Base-by-base conservation (phyloP, 495 filamentous ascomycete genomes). In the Penicillium verhagenii region DNA sequence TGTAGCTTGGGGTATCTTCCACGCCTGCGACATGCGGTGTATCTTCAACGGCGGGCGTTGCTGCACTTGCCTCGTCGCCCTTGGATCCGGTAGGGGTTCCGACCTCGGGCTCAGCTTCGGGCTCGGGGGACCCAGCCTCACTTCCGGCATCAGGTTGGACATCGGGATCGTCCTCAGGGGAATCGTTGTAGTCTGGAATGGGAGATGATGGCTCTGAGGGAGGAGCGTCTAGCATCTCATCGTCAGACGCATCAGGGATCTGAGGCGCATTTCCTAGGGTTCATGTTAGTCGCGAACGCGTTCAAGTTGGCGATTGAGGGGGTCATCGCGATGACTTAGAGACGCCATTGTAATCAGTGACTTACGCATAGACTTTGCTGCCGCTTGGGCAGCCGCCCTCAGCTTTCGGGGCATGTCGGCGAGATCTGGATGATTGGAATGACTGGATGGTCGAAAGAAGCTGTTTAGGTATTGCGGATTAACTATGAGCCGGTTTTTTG, bases 351-450 rank as follows among this genome's bases (percentile, higher is more conserved):
- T 25, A 25, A 37, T 26, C 7, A 18, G 28, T n/a, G 4, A 43
- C 25, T 38, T 59, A 81, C 78, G 70, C 60, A 78, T 65, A 29
- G 72, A 76, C 52, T 80, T 72, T 16, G 76, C 76, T 44, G 76
- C 77, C 47, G 77, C 73, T 56, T 79, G 76, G 33, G 76, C 77
- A 55, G 76, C 76, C 20, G 75, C 74, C 57, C 78, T 63, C 33
- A 73, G 69, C 56, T 73, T 75, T 58, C 79, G 67, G 39, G 74
- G 74, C 79, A 82, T 82, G n/a, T 13, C 54, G 58, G 47, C 37
- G 19, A 48, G 24, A 16, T 29, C 5, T 2, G 44, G 24, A 52
- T 49, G 25, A 48, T 25, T 44, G 16, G 31, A 53, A 28, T 56
- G 39, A 50, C 61, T 57, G 13, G 24, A 63, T 47, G 26, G n/a